phyloP scores from a whole-genome alignment of 345 rosid species.

The Durio zibethinus region DNA sequence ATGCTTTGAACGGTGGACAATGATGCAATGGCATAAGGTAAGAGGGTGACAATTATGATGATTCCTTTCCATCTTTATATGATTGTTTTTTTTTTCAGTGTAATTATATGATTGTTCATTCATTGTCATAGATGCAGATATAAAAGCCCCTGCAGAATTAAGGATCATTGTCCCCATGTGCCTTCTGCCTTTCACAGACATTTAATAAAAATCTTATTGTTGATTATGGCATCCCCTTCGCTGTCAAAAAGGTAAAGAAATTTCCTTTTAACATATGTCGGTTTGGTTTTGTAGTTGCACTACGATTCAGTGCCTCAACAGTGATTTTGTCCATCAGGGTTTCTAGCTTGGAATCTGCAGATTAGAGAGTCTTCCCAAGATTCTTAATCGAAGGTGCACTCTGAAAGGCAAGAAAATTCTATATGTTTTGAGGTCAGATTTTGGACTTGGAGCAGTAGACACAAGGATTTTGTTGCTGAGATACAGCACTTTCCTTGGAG shows the following conservation, averaged over 20 bases:
- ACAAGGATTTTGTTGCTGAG: background rate
- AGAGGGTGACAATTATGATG: constrained; percentile 3
- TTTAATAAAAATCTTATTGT: background rate
- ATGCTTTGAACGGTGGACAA: constrained; percentile 6
- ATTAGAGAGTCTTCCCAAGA: background rate
- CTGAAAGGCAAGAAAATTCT: background rate
- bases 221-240: background rate
- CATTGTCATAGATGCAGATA: background rate
- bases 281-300: background rate
- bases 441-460: background rate
- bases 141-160: background rate
- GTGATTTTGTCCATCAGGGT: background rate
- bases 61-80: constrained; percentile 15
- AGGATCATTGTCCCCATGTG: background rate
- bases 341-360: background rate
- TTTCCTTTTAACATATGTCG: background rate
- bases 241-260: background rate
- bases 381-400: background rate
- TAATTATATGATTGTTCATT: constrained; percentile 17
- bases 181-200: background rate
- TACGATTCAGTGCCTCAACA: background rate
- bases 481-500: background rate
- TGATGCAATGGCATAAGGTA: constrained; percentile 1
- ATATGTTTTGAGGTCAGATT: background rate
- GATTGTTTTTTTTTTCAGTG: no score